Evolutionary conservation across 257 asterid genomes (phyloP).

Genomic region (Asclepias syriaca): DNA sequence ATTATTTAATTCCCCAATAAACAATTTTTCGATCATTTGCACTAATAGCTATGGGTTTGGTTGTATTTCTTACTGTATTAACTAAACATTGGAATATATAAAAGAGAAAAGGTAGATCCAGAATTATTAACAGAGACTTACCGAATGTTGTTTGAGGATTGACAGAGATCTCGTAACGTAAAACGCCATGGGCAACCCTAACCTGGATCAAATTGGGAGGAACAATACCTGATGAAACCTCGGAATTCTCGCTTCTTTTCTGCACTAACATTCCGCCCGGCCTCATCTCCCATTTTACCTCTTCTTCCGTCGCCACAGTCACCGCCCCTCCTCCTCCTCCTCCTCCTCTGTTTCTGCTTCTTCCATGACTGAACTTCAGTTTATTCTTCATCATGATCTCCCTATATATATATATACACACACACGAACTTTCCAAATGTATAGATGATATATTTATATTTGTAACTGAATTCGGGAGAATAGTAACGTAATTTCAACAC

Average conservation of each 20-base stretch:
- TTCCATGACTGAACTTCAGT: conserved; percentile 24
- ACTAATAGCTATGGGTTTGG: no score
- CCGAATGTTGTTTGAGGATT: conserved; percentile 57
- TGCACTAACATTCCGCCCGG: conserved; percentile 81
- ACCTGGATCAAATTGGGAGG: conserved; percentile 31
- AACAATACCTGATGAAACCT: neutral
- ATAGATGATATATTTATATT: neutral
- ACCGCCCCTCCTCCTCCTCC: conserved; percentile 7
- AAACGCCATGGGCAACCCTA: conserved; percentile 43
- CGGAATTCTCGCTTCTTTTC: conserved; percentile 36
- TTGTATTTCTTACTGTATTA: no score
- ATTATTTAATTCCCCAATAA: no score
- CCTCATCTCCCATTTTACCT: conserved; percentile 59
- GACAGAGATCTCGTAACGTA: conserved; percentile 41
- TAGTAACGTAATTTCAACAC: neutral
- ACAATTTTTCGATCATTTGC: no score
- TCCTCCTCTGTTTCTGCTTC: conserved; percentile 12
- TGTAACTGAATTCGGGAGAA: neutral
- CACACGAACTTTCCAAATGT: neutral
- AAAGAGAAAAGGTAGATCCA: neutral
- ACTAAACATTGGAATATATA: no score
- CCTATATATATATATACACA: neutral
- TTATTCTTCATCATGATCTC: conserved; percentile 34
- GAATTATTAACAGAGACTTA: conserved; percentile 4
- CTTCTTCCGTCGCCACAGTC: conserved; percentile 25